Percentiles rank a stretch among this genome's conserved stretches.
Conservation (phyloP, 2,329 filamentous ascomycete genomes). For the Talaromyces sp. region DNA sequence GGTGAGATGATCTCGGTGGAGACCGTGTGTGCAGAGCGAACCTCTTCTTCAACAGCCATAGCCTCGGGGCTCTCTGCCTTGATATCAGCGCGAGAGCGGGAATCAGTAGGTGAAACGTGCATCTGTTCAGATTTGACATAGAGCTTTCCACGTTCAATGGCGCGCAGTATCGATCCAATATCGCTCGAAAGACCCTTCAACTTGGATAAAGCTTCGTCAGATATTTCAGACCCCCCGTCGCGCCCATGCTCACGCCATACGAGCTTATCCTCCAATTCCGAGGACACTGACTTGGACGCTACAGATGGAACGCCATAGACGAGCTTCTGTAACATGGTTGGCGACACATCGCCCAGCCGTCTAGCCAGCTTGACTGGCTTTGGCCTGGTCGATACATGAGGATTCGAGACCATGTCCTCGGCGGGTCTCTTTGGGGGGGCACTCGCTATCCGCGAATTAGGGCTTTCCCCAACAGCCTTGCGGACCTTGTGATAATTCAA, state of each 20-base stretch:
- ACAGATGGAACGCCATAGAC: constrained; percentile 32
- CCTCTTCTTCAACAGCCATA: constrained; percentile 26
- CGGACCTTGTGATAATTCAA: constrained; percentile 42
- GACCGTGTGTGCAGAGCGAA: constrained; percentile 14
- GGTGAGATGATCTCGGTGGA: constrained; percentile 16
- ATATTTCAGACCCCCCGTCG: constrained; percentile 32
- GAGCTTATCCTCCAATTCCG: constrained; percentile 32
- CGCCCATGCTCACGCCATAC: constrained; percentile 30
- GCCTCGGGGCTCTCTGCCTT: constrained; percentile 21
- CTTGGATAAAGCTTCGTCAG: constrained; percentile 38
- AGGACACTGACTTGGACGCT: constrained; percentile 32
- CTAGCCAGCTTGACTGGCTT: constrained; percentile 37
- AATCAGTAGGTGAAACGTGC: constrained; percentile 33
- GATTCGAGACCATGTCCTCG: constrained; percentile 32
- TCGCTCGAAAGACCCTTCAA: constrained; percentile 37
- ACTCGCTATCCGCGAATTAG: constrained; percentile 23
- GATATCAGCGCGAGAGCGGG: constrained; percentile 24
- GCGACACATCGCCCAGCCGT: constrained; percentile 30
- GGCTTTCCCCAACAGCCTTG: constrained; percentile 38
- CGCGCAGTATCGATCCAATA: constrained; percentile 33
- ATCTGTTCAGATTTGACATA: constrained; percentile 29
- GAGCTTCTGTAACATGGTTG: constrained; percentile 30
- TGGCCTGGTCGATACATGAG: constrained; percentile 27
- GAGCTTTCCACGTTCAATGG: constrained; percentile 34
- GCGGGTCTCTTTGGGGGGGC: constrained; percentile 34